phyloP scores from a whole-genome alignment of 352 stramenopile genomes.

The Pythium dissimile region DNA sequence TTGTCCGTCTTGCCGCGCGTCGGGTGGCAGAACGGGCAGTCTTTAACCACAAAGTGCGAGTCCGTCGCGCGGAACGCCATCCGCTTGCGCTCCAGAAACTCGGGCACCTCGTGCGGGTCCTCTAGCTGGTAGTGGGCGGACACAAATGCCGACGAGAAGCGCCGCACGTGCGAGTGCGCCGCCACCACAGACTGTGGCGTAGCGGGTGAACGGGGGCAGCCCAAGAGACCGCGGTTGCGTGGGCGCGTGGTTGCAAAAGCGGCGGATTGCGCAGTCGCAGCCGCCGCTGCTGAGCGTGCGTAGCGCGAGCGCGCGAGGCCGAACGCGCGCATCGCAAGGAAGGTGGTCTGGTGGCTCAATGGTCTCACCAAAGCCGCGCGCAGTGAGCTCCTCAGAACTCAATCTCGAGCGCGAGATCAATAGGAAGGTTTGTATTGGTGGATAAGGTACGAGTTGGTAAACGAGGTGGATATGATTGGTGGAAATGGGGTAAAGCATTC shows the following conservation, averaged over 20 bases:
- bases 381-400: not conserved
- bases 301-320: constrained; percentile 14
- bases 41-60: constrained; percentile 74
- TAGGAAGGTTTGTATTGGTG: not conserved
- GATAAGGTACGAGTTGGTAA: constrained; percentile 2
- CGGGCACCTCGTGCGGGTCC: constrained; percentile 57
- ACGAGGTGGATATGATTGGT: constrained; percentile 5
- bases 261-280: not conserved
- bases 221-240: not conserved
- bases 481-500: constrained; percentile 13
- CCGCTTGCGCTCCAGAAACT: constrained; percentile 74
- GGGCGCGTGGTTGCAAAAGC: not conserved
- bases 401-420: not conserved
- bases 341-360: not conserved
- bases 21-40: constrained; percentile 87
- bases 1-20: constrained; percentile 82
- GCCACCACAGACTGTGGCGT: constrained; percentile 2
- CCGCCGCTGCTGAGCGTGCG: constrained; percentile 7
- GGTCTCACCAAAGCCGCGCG: not conserved
- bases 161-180: not conserved
- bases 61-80: constrained; percentile 63
- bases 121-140: constrained; percentile 77
- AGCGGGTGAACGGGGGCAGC: constrained; percentile 8
- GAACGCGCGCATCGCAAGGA: constrained; percentile 17
- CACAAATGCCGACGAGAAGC: constrained; percentile 43